A percentile compares a stretch with the other conserved stretches of the same genome.
Conservation (phyloP, 306 rosid species). For the Cicer chorassanicum region DNA sequence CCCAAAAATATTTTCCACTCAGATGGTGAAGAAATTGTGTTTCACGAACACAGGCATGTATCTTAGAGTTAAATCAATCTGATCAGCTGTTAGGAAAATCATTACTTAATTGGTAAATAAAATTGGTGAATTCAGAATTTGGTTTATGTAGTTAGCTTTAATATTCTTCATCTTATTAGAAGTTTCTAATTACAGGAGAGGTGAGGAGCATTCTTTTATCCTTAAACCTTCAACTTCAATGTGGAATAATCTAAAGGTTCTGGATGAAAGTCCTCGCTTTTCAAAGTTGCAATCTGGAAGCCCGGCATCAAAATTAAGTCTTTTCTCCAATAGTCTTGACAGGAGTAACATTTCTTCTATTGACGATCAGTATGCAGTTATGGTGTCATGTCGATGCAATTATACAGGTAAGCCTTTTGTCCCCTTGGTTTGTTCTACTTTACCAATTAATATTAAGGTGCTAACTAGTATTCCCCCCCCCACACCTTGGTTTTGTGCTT, state of each 20-base stretch:
- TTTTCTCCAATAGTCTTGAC: slow-evolving; percentile 55
- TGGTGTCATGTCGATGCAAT: slow-evolving; percentile 97
- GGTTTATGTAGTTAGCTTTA: slow-evolving; percentile 23
- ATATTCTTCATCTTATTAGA: slow-evolving; percentile 45
- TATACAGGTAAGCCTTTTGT: slow-evolving; percentile 61
- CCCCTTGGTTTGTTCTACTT: slow-evolving; percentile 38
- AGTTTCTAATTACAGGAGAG: slow-evolving; percentile 75
- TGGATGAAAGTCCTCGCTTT: slow-evolving; percentile 61
- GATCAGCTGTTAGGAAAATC: slow-evolving; percentile 25
- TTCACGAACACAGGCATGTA: slow-evolving; percentile 1
- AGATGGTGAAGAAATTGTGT: neutral
- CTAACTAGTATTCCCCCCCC: slow-evolving; percentile 4
- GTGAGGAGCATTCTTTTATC: slow-evolving; percentile 95
- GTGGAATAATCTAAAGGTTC: slow-evolving; percentile 73
- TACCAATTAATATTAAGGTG: slow-evolving; percentile 37
- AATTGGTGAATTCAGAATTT: slow-evolving; percentile 18
- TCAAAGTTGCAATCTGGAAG: slow-evolving; percentile 58
- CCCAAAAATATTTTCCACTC: neutral
- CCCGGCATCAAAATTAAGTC: slow-evolving; percentile 54
- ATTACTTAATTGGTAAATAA: neutral
- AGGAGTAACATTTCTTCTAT: slow-evolving; percentile 51
- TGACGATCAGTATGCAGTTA: slow-evolving; percentile 81
- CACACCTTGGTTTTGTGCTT: slow-evolving; percentile 36
- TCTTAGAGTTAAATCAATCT: slow-evolving; percentile 23
- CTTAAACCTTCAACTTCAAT: slow-evolving; percentile 80